phyloP scores from a whole-genome alignment of 306 rosid genomes.

The Nissolia schottii region DNA sequence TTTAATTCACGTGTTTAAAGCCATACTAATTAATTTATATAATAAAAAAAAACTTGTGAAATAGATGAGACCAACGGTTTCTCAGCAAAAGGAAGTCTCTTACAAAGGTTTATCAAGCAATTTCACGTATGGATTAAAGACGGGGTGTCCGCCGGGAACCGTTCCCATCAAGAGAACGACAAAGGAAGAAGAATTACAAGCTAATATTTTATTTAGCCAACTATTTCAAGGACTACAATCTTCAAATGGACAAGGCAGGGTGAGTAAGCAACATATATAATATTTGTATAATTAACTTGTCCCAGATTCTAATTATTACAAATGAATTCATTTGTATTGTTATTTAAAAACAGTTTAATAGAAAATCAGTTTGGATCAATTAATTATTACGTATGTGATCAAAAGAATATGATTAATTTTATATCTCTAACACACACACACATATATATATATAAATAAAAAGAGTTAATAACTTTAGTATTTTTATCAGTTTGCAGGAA shows the following conservation, averaged over 20 bases:
- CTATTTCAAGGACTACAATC: background rate
- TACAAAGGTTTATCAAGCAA: background rate
- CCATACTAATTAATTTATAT: background rate
- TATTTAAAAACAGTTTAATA: no score
- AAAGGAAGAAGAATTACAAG: background rate
- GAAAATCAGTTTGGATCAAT: no score
- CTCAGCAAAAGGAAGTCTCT: background rate
- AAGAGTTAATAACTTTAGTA: no score
- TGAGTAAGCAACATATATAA: no score
- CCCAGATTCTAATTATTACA: no score
- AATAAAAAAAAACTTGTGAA: background rate
- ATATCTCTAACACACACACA: no score
- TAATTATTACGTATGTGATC: no score
- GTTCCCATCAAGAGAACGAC: constrained; percentile 14
- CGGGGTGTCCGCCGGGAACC: background rate
- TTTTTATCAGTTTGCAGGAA: constrained; percentile 16
- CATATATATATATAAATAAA: no score
- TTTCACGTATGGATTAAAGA: background rate
- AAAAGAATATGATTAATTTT: no score
- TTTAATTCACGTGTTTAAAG: background rate
- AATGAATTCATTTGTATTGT: no score
- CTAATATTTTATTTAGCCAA: background rate
- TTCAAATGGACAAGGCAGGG: background rate
- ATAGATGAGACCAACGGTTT: background rate
- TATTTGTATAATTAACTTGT: no score